phyloP scores from a whole-genome alignment of 1,284 basidiomycete genomes.

The Sanghuangporus sanghuang region DNA sequence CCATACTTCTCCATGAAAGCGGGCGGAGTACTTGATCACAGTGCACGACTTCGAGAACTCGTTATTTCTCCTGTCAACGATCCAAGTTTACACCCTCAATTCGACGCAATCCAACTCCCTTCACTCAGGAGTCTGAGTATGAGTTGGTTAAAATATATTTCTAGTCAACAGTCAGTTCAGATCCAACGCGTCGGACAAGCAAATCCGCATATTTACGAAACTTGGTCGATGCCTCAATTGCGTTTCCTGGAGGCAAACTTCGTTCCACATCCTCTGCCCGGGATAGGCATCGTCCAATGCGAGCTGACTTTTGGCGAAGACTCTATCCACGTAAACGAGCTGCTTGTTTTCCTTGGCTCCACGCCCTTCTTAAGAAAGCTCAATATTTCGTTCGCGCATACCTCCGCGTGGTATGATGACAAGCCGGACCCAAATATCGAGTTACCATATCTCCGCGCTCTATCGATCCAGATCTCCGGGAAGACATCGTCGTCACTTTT shows the following conservation, averaged over 20 bases:
- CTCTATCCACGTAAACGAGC: background rate
- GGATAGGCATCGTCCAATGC: background rate
- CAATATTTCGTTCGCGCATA: background rate
- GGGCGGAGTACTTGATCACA: background rate
- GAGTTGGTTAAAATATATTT: background rate
- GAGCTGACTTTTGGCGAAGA: background rate
- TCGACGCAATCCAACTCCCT: background rate
- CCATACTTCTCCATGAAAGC: background rate
- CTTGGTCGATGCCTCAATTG: background rate
- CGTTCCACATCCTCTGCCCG: background rate
- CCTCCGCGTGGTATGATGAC: background rate
- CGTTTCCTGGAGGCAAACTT: background rate
- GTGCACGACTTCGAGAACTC: background rate
- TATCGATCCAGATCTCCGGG: background rate
- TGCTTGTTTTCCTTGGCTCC: background rate
- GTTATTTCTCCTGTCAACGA: background rate
- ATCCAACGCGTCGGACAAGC: background rate
- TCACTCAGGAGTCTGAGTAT: background rate
- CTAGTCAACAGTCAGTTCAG: background rate
- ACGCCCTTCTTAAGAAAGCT: background rate
- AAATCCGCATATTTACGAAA: background rate
- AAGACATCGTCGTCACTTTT: background rate
- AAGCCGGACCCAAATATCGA: background rate
- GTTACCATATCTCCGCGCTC: background rate
- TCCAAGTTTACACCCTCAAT: background rate